Base-by-base conservation (phyloP, 2,329 filamentous ascomycete species). In the Plectosphaerella sp. region DNA sequence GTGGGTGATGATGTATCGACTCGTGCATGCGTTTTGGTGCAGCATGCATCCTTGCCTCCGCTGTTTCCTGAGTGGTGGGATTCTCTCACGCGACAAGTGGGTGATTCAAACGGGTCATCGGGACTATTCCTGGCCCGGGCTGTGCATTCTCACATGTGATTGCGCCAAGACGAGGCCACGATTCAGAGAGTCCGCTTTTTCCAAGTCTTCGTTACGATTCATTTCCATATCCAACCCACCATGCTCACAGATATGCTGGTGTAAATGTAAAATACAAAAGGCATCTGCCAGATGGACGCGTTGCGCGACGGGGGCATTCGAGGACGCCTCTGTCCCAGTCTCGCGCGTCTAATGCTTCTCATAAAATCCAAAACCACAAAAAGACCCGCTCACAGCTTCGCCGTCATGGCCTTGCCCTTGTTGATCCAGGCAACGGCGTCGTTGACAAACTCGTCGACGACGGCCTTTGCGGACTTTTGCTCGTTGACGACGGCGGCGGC, bases 401-500 rank as follows among this genome's bases (percentile, higher is more conserved):
- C 75, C 64, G 88, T 77, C 73, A 84, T 72, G 66, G 83, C 80
- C 70, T 83, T 83, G 57, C 88, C 88, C 64, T 78, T 82, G 67
- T 86, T 77, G 61, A 96, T 69, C 70, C 80, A 82, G 56, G 77
- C 78, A 53, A 89, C 84, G 41, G 92, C 94, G 66, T 95, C 92
- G 49, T 76, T 72, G 57, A 99, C 89, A 62, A 99, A 88, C 77
- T 99, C 94, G 65, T 99, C 94, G 39, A 99, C 87, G 56, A 99
- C 93, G 16, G 72, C 89, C 82, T 92, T 95, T 56, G 94, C 94
- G 39, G 81, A 76, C 84, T 95, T 95, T 79, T 87, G 88, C 76
- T 97, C 91, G 66, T 93, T 94, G 52, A 94, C 89, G 33, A 97
- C 90, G 25, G 94, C 93, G 37, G 94, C 89, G 55, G 89, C 93